Evolutionary conservation across 805 yeast genomes (phyloP).

Genomic region (Candida gorgasii): DNA sequence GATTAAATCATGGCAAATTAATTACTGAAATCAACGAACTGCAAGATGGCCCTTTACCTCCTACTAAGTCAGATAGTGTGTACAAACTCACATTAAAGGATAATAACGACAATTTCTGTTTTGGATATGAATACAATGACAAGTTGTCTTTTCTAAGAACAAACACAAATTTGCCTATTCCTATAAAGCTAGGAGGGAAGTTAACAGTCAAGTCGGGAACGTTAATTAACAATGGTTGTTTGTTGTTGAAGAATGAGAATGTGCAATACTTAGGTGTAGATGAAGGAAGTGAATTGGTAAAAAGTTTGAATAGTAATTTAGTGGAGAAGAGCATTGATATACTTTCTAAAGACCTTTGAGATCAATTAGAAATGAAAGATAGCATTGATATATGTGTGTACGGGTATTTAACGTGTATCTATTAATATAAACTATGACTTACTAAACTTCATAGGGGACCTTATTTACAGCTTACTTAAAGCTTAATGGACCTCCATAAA

Average conservation of each 20-base stretch:
- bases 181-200: constrained; percentile 58
- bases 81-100: constrained; percentile 64
- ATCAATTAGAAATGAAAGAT: no score
- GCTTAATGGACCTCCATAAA: no score
- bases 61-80: constrained; percentile 4
- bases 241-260: constrained; percentile 33
- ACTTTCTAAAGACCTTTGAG: constrained; percentile 23
- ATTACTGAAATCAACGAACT: constrained; percentile 49
- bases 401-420: not conserved
- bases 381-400: constrained; percentile 20
- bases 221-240: constrained; percentile 46
- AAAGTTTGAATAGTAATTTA: constrained; percentile 33
- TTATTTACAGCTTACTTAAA: no score
- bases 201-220: constrained; percentile 53
- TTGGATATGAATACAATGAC: constrained; percentile 56
- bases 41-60: constrained; percentile 32
- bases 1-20: constrained; percentile 38
- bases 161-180: constrained; percentile 29
- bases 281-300: constrained; percentile 23
- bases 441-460: not conserved
- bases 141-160: constrained; percentile 49
- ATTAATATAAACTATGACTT: not conserved
- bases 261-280: constrained; percentile 36
- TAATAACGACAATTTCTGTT: constrained; percentile 47
- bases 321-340: constrained; percentile 40